Evolutionary conservation across 2,329 filamentous ascomycete species (phyloP).

Genomic region (Fusarium foetens): DNA sequence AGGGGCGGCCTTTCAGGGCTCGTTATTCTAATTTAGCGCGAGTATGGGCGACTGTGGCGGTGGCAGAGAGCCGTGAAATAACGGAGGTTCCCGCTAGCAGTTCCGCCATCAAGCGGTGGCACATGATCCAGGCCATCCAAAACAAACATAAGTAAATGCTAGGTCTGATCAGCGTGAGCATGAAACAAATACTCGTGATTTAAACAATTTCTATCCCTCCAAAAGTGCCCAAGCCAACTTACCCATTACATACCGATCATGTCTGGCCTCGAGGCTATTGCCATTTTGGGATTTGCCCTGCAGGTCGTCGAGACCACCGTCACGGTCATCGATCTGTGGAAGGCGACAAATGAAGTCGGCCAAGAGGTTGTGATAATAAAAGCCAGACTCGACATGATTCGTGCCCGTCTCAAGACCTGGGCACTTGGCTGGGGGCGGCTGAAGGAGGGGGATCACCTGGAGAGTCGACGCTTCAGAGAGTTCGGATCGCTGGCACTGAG

Average conservation of each 20-base stretch:
- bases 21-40: neutral
- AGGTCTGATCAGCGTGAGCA: fast-evolving
- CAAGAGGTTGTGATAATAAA: neutral
- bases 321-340: neutral
- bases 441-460: neutral
- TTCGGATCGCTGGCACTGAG: neutral
- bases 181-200: neutral
- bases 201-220: fast-evolving
- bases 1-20: neutral
- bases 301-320: neutral
- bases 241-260: neutral
- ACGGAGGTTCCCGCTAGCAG: neutral
- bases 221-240: neutral
- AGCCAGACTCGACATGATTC: neutral
- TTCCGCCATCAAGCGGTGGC: too few relatives aligned
- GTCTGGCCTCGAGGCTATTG: neutral
- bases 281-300: neutral
- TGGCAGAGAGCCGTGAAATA: neutral
- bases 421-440: neutral
- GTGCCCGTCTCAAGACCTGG: neutral
- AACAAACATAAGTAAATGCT: neutral
- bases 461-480: neutral
- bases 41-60: neutral
- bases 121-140: too few relatives aligned
- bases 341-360: neutral